phyloP scores from a whole-genome alignment of 2,329 filamentous ascomycete species.

The Trichoderma atroviride region DNA sequence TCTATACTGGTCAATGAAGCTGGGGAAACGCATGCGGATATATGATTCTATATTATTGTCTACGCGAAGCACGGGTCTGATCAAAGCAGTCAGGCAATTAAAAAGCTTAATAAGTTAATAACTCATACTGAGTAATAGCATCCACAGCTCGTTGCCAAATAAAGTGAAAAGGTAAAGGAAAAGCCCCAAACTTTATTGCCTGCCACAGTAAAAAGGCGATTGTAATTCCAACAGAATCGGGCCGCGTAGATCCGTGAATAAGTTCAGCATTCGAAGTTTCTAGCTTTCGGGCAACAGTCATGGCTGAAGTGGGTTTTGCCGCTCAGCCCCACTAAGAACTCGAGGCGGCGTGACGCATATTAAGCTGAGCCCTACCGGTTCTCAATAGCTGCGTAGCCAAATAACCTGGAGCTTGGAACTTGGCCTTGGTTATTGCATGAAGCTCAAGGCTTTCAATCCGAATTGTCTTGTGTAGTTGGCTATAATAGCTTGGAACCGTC shows the following conservation, averaged over 20 bases:
- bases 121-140: neutral
- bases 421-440: neutral
- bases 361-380: constrained; percentile 8
- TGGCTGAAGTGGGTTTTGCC: constrained; percentile 2
- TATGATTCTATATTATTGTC: constrained; percentile 8
- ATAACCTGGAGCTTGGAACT: constrained; percentile 4
- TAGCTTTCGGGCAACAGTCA: neutral
- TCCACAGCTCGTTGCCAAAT: neutral
- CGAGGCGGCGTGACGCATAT: constrained; percentile 26
- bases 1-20: constrained; percentile 18
- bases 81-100: constrained; percentile 1
- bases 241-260: neutral
- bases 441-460: neutral
- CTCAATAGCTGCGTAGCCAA: neutral
- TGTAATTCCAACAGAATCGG: neutral
- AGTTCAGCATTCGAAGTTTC: neutral
- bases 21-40: constrained; percentile 19
- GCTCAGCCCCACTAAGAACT: constrained; percentile 11
- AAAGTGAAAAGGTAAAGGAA: neutral
- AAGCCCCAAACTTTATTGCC: neutral
- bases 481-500: neutral
- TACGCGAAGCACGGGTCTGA: neutral
- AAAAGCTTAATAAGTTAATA: constrained; percentile 16
- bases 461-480: neutral
- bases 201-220: neutral